Percentiles rank a stretch among this genome's conserved stretches.
These are phyloP conservation scores for Penicillium arizonense DNA, from an alignment of 495 filamentous ascomycete species.

Conservation along the genomic window DNA sequence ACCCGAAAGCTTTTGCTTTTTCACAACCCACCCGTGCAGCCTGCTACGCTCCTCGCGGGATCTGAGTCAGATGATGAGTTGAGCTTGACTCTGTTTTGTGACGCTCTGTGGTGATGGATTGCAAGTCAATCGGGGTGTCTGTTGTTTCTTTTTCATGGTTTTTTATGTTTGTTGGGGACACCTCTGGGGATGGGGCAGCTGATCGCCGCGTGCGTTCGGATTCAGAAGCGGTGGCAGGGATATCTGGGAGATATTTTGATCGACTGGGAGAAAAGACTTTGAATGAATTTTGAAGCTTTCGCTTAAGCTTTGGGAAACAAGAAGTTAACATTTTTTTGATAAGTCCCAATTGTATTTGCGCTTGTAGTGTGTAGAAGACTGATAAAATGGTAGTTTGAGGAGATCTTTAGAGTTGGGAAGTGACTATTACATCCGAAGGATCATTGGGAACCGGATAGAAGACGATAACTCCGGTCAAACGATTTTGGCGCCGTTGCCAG, in stretches of 20 bases:
- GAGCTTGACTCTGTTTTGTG: too few relatives aligned
- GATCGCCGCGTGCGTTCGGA: neutral
- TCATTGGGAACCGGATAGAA: neutral
- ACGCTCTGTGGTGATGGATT: neutral
- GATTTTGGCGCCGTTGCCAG: neutral
- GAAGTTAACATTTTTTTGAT: neutral
- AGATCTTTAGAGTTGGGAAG: neutral
- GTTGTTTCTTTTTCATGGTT: slow-evolving; percentile 6
- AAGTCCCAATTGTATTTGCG: neutral
- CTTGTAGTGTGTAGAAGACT: neutral
- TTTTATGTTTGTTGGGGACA: neutral
- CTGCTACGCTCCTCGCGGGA: too few relatives aligned
- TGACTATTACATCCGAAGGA: neutral
- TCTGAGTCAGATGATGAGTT: too few relatives aligned
- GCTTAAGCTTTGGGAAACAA: neutral
- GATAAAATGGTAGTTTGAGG: neutral
- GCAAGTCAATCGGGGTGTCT: slow-evolving; percentile 26
- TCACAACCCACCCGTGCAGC: neutral
- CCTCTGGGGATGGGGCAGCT: neutral
- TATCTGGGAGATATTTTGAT: neutral
- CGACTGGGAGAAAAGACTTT: neutral
- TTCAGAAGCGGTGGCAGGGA: neutral
- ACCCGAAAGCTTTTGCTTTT: neutral
- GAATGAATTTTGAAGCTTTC: neutral
- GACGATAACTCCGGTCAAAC: neutral